Evolutionary conservation across 345 rosid genomes (phyloP).

Genomic region (Citrus australasica): DNA sequence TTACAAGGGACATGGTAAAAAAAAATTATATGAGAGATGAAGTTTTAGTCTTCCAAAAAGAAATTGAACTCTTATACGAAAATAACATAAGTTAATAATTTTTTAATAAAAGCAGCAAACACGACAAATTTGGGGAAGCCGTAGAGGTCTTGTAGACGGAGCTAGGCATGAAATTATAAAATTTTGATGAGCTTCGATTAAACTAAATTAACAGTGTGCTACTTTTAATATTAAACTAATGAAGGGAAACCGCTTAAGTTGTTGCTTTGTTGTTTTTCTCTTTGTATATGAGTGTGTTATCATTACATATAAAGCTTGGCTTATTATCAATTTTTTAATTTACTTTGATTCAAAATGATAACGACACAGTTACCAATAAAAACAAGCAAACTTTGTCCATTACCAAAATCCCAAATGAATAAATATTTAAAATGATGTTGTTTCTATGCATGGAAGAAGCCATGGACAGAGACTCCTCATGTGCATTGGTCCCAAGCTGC

Average conservation of each 20-base stretch:
- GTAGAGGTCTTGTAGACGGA: not conserved
- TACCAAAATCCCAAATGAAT: conserved; percentile 7
- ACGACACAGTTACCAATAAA: conserved; percentile 22
- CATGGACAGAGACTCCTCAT: conserved; percentile 23
- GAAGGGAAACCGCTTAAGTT: not conserved
- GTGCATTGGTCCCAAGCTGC: conserved; percentile 19
- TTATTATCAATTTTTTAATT: conserved; percentile 2
- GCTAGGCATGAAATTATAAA: conserved; percentile 8
- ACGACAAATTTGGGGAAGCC: conserved; percentile 11
- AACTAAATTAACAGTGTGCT: conserved; percentile 1
- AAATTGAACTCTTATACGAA: not conserved
- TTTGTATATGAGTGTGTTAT: conserved; percentile 10
- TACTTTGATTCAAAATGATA: conserved; percentile 15
- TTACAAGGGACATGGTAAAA: too few species aligned
- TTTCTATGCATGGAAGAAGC: conserved; percentile 18
- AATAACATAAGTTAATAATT: conserved; percentile 1
- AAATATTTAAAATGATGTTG: not conserved
- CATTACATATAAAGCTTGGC: not conserved
- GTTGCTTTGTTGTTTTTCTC: conserved; percentile 18
- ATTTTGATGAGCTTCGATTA: conserved; percentile 7
- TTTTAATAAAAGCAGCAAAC: conserved; percentile 1
- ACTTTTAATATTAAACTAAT: not conserved
- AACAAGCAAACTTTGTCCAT: conserved; percentile 21
- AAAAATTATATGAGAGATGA: too few species aligned
- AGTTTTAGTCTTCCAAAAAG: too few species aligned